Conservation (phyloP, 2,329 filamentous ascomycete genomes). For the Apiospora malaysiana region DNA sequence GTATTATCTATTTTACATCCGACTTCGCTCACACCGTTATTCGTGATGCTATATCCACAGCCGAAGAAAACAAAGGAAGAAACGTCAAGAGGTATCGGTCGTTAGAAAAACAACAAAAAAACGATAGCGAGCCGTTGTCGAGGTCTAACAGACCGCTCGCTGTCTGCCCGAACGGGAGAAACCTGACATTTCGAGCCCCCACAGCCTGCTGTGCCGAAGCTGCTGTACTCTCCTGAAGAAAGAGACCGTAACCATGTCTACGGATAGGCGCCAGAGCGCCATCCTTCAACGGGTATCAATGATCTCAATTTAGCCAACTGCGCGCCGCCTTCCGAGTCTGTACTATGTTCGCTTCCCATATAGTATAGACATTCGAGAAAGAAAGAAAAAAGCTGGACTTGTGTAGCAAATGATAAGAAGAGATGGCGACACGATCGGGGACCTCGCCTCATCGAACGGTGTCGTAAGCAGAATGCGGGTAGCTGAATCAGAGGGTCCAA, state of each 20-base stretch:
- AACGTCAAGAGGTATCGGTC: conserved; percentile 22
- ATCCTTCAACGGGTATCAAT: conserved; percentile 11
- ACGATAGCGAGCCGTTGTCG: background rate
- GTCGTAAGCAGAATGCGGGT: background rate
- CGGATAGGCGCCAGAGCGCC: background rate
- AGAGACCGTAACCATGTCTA: conserved; percentile 2
- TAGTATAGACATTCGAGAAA: conserved; percentile 11
- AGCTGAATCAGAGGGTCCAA: background rate
- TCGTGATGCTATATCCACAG: conserved; percentile 16
- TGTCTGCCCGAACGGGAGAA: background rate
- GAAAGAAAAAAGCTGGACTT: conserved; percentile 2
- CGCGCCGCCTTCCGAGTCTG: background rate
- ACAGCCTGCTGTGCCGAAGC: conserved; percentile 10
- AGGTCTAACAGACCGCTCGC: background rate
- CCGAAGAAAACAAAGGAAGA: background rate
- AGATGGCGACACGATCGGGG: background rate
- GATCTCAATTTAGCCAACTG: conserved; percentile 7
- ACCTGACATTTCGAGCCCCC: background rate
- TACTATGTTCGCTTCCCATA: conserved; percentile 3
- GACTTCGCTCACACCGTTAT: conserved; percentile 16
- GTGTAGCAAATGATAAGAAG: background rate
- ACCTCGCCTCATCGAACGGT: background rate
- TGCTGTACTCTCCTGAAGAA: background rate
- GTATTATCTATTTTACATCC: conserved; percentile 19
- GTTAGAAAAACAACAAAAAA: conserved; percentile 18